Conservation (phyloP, 257 asterid species). For the Nicotiana knightiana region DNA sequence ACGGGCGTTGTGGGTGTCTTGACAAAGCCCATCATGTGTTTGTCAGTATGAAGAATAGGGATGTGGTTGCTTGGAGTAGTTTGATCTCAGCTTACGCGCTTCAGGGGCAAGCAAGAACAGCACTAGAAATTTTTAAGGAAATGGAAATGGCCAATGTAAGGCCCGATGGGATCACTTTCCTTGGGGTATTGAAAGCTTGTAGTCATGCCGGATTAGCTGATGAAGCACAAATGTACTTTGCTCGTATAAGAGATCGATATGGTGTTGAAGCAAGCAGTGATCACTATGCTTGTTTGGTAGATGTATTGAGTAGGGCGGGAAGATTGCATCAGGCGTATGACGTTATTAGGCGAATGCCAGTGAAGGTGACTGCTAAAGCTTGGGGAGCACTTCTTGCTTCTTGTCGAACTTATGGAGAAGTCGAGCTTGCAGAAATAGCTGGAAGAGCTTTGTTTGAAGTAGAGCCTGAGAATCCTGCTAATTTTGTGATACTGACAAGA, state of each 20-base stretch:
- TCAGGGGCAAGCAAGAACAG: slow-evolving; percentile 33
- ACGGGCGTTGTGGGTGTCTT: slow-evolving; percentile 45
- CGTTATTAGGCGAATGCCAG: slow-evolving; percentile 32
- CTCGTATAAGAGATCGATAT: slow-evolving; percentile 21
- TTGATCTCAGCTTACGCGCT: slow-evolving; percentile 41
- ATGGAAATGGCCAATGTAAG: slow-evolving; percentile 35
- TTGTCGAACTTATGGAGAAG: slow-evolving; percentile 43
- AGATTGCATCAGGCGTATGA: slow-evolving; percentile 39
- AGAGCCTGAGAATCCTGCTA: slow-evolving; percentile 47
- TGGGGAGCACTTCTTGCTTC: slow-evolving; percentile 56
- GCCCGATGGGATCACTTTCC: slow-evolving; percentile 41
- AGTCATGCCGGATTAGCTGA: slow-evolving; percentile 46
- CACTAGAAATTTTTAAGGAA: slow-evolving; percentile 22
- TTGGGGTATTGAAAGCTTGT: slow-evolving; percentile 47
- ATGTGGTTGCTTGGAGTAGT: slow-evolving; percentile 50
- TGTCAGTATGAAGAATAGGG: slow-evolving; percentile 25
- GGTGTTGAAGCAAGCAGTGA: slow-evolving; percentile 35
- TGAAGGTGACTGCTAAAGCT: slow-evolving; percentile 41
- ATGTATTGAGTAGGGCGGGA: slow-evolving; percentile 43
- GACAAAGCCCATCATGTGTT: slow-evolving; percentile 26
- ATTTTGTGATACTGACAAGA: slow-evolving; percentile 34
- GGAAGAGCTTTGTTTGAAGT: slow-evolving; percentile 39
- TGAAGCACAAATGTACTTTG: slow-evolving; percentile 30
- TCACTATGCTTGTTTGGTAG: slow-evolving; percentile 45
- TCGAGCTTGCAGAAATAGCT: slow-evolving; percentile 45